Evolutionary conservation across 2,329 filamentous ascomycete species (phyloP).

Genomic region (Neofusicoccum laricinum): DNA sequence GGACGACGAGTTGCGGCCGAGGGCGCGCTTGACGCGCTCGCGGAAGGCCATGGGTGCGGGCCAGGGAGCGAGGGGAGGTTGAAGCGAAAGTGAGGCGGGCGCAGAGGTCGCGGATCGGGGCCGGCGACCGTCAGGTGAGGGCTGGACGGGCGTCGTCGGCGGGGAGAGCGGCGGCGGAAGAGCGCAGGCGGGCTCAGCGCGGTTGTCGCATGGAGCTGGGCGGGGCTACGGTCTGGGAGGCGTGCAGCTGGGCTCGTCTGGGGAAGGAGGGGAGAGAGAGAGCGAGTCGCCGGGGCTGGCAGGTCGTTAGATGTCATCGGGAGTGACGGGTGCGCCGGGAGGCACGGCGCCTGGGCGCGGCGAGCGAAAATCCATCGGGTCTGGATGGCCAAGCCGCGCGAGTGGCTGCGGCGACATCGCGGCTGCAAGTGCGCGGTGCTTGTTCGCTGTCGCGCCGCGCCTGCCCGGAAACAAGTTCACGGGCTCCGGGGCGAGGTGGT

Average conservation of each 20-base stretch:
- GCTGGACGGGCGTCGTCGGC: background rate
- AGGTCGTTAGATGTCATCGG: slow-evolving; percentile 15
- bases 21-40: slow-evolving; percentile 44
- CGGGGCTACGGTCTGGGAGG: background rate
- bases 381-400: slow-evolving; percentile 11
- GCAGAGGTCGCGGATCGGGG: slow-evolving; percentile 1
- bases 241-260: background rate
- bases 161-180: background rate
- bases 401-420: background rate
- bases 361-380: slow-evolving; percentile 14
- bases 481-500: background rate
- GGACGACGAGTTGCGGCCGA: slow-evolving; percentile 33
- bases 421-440: background rate
- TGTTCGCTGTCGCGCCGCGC: background rate
- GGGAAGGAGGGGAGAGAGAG: background rate
- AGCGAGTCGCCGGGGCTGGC: slow-evolving; percentile 2
- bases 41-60: slow-evolving; percentile 43
- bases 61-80: background rate
- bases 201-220: background rate
- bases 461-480: background rate
- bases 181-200: background rate
- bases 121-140: slow-evolving; percentile 2
- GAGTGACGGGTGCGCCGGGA: slow-evolving; percentile 13
- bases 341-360: slow-evolving; percentile 13
- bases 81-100: slow-evolving; percentile 8